Evolutionary conservation across 2,329 filamentous ascomycete genomes (phyloP).

Genomic region (Delphinella strobiligena): DNA sequence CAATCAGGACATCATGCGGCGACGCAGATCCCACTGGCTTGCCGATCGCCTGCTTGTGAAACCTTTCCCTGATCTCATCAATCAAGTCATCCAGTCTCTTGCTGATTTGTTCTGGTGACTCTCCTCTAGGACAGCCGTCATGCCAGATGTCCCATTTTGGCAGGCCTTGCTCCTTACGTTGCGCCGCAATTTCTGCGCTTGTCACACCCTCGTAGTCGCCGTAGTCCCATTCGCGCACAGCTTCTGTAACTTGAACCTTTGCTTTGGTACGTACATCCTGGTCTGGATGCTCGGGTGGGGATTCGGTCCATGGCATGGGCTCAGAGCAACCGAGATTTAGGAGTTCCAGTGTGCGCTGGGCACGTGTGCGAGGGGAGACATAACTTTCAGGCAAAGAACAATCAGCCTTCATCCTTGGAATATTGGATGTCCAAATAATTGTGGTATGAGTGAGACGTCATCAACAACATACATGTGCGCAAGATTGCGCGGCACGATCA

Average conservation of each 20-base stretch:
- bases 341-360: constrained; percentile 82
- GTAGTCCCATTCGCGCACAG: constrained; percentile 50
- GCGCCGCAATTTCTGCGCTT: constrained; percentile 36
- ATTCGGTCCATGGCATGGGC: constrained; percentile 57
- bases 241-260: constrained; percentile 37
- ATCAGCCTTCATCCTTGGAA: constrained; percentile 3
- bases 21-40: constrained; percentile 27
- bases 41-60: constrained; percentile 38
- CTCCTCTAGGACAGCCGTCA: constrained; percentile 73
- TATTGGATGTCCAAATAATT: neutral
- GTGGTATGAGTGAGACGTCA: constrained; percentile 1
- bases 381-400: constrained; percentile 37
- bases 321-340: constrained; percentile 61
- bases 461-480: constrained; percentile 61
- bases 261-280: constrained; percentile 25
- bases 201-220: constrained; percentile 50
- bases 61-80: constrained; percentile 51
- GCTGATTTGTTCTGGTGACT: constrained; percentile 59
- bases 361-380: constrained; percentile 73
- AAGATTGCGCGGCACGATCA: constrained; percentile 73
- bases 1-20: constrained; percentile 59
- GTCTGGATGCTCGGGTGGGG: constrained; percentile 13
- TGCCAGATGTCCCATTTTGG: constrained; percentile 75
- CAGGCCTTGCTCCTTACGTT: constrained; percentile 33
- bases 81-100: constrained; percentile 65